Conservation (phyloP, 2,329 filamentous ascomycete species). For the Xenosphaeropsis pyriputrescens region DNA sequence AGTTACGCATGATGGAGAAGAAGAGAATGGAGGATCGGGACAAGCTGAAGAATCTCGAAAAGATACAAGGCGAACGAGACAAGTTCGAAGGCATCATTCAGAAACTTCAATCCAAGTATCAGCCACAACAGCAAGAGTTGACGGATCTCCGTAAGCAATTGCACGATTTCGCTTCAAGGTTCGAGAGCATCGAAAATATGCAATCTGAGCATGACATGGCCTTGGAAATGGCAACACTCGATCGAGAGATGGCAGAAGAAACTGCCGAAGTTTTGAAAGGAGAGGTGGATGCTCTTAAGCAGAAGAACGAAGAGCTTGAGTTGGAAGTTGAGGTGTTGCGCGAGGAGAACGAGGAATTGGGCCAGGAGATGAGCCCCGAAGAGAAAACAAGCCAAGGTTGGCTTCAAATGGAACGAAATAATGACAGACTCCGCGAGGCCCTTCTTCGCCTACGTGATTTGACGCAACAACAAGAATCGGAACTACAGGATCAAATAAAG, state of each 20-base stretch:
- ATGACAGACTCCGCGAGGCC: slow-evolving; percentile 76
- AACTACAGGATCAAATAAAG: slow-evolving; percentile 62
- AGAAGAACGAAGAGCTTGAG: slow-evolving; percentile 69
- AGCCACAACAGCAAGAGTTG: slow-evolving; percentile 71
- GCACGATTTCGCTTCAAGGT: slow-evolving; percentile 57
- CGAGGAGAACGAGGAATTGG: slow-evolving; percentile 76
- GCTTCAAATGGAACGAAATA: slow-evolving; percentile 82
- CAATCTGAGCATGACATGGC: slow-evolving; percentile 76
- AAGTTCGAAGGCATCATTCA: slow-evolving; percentile 76
- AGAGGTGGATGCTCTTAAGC: slow-evolving; percentile 64
- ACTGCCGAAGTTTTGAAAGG: slow-evolving; percentile 68
- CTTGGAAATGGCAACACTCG: slow-evolving; percentile 75
- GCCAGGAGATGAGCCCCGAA: slow-evolving; percentile 74
- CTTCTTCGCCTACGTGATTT: slow-evolving; percentile 74
- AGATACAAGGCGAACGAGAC: slow-evolving; percentile 60
- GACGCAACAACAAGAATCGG: slow-evolving; percentile 70
- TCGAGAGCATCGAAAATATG: slow-evolving; percentile 55
- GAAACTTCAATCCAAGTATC: slow-evolving; percentile 80
- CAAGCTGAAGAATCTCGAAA: slow-evolving; percentile 64
- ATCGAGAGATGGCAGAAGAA: slow-evolving; percentile 94
- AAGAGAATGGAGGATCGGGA: slow-evolving; percentile 78
- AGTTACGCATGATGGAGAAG: slow-evolving; percentile 74
- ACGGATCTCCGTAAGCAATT: slow-evolving; percentile 60
- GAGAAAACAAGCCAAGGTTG: slow-evolving; percentile 78
- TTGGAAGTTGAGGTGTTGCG: slow-evolving; percentile 76